Percentiles rank a stretch among this genome's conserved stretches.
Conservation (phyloP, 139 green algal species). For the Penium margaritaceum region DNA sequence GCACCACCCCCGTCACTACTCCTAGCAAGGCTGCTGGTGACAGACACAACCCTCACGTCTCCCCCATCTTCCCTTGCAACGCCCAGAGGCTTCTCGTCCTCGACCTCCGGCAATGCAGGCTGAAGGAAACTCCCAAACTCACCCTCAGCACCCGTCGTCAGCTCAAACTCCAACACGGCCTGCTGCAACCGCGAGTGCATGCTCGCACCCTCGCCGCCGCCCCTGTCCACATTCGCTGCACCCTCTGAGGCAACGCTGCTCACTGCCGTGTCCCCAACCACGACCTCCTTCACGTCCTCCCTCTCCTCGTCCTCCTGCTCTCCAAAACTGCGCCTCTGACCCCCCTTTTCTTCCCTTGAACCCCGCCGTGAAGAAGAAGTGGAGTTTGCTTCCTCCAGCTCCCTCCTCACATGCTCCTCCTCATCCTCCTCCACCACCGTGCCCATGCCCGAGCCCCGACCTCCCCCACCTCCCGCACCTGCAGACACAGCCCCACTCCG, state of each 20-base stretch:
- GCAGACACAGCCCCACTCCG: no score
- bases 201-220: neutral
- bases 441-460: no score
- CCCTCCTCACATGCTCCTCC: neutral
- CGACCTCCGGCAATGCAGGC: no score
- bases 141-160: conserved; percentile 2
- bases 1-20: no score
- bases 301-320: neutral
- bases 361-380: no score
- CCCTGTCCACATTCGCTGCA: neutral
- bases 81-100: no score
- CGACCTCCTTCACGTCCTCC: neutral
- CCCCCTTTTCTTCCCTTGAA: neutral
- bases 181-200: neutral
- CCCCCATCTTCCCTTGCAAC: no score
- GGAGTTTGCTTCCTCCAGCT: neutral
- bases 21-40: no score
- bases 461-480: no score
- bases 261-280: neutral
- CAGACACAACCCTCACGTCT: no score
- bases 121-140: no score
- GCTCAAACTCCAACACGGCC: conserved; percentile 1
- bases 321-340: neutral
- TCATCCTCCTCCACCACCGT: conserved; percentile 14
- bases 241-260: neutral